Evolutionary conservation across 805 yeast genomes (phyloP), one percentile per base, ranked within the genome.

Genomic region (Starmerella apicola): DNA sequence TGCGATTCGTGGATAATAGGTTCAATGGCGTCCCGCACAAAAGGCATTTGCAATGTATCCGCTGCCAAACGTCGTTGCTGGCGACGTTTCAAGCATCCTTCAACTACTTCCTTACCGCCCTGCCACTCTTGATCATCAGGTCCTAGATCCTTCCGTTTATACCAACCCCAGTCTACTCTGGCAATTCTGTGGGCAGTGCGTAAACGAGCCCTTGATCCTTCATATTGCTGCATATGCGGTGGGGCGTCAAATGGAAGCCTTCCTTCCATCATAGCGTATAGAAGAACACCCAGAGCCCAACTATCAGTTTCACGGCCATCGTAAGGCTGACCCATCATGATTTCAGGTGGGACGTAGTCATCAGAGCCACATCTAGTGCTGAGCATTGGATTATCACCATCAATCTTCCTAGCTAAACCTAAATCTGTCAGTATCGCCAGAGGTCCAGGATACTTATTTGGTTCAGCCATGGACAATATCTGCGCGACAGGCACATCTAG

Each of bases 341-440:
- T 62, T 55, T 91, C 99, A 0, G 98, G 99, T 0, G 95, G 79
- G 5, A 91, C 94, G 53, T 91, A 91, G 57, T 91, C 98, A 47
- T 83, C 95, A 1, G 95, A 82, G 0, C 99, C 98, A 59, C 98
- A 91, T 45, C 97, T 63, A 1, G 97, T 88, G 2, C 81, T 70
- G 20, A 93, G 66, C 42, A 78, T 51, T 20, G 84, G 81, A 48
- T 72, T 65, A 1, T 64, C 67, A 1, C 74, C 70, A 36, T 70
- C 74, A 19, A 88, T 69, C 36, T 67, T 64, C 51, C 84, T 77
- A 9, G 94, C 78, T 21, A 91, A 68, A 0, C 99, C 98, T 60
- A 91, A 79, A 64, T 91, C 99, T 0, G 94, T 78, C 24, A 85
- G 58, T 13, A 74, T 76, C 2, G 76, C 73, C 15, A 76, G 44